A percentile compares a stretch with the other conserved stretches of the same genome.
These are phyloP conservation scores for Rhododendron griersonianum DNA, from an alignment of 148 eudicot species.

Conservation along the genomic window DNA sequence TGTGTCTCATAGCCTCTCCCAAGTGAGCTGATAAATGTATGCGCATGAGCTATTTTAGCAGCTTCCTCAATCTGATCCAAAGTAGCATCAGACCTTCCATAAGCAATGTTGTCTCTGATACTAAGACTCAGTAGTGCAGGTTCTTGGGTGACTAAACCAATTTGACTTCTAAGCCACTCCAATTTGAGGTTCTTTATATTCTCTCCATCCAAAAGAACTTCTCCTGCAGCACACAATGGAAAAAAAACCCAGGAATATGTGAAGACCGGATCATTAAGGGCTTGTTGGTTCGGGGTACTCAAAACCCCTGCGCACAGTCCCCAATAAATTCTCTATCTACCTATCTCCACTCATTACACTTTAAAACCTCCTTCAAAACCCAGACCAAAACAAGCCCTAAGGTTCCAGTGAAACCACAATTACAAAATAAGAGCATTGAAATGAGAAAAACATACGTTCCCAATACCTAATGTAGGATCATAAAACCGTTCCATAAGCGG, in stretches of 20 bases:
- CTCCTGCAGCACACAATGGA: conserved; percentile 49
- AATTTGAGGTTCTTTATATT: conserved; percentile 89
- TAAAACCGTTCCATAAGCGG: conserved; percentile 98
- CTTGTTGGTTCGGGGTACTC: too few species aligned
- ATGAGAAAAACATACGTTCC: neutral
- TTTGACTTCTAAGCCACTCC: conserved; percentile 97
- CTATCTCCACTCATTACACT: too few species aligned
- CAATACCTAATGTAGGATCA: conserved; percentile 95
- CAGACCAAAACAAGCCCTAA: too few species aligned
- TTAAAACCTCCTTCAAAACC: too few species aligned
- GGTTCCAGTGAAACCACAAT: neutral
- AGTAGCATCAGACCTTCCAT: conserved; percentile 74
- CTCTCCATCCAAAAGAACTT: conserved; percentile 94
- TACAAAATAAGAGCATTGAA: neutral
- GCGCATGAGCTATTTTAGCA: conserved; percentile 95
- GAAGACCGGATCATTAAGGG: neutral
- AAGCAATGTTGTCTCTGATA: conserved; percentile 91
- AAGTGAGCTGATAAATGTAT: conserved; percentile 88
- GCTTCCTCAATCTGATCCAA: conserved; percentile 94
- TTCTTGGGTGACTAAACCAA: conserved; percentile 95
- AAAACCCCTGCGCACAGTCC: too few species aligned
- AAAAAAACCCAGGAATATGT: neutral
- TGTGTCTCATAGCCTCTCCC: conserved; percentile 89
- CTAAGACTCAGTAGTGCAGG: conserved; percentile 95
- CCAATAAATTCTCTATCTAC: too few species aligned